These are phyloP conservation scores for Vicia sativa DNA, from an alignment of 306 rosid species.

Conservation along the genomic window DNA sequence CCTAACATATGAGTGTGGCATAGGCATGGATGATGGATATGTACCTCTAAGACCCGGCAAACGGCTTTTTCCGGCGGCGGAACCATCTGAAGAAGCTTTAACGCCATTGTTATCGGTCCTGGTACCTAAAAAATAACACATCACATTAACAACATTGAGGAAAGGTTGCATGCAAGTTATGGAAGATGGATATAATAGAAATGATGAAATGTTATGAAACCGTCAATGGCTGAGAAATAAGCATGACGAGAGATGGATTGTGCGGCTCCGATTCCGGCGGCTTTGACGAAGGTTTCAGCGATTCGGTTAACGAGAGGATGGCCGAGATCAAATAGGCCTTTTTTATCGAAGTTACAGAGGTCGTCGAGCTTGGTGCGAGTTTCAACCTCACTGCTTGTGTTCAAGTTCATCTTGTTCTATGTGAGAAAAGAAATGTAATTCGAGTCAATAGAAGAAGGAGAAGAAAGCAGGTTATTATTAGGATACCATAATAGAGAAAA, in stretches of 20 bases:
- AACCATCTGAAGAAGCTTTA: slow-evolving; percentile 45
- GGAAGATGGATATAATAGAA: too few relatives aligned
- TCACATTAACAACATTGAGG: too few relatives aligned
- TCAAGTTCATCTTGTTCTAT: slow-evolving; percentile 36
- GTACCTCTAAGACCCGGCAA: slow-evolving; percentile 73
- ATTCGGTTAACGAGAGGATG: slow-evolving; percentile 95
- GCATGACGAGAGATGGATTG: slow-evolving; percentile 84
- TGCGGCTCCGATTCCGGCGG: slow-evolving; percentile 87
- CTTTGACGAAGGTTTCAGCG: slow-evolving; percentile 78
- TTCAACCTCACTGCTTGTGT: slow-evolving; percentile 49
- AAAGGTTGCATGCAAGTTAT: not conserved
- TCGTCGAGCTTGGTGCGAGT: slow-evolving; percentile 58
- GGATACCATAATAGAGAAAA: not conserved
- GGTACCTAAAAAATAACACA: too few relatives aligned
- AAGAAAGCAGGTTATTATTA: not conserved
- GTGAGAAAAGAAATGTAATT: too few relatives aligned
- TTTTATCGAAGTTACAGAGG: slow-evolving; percentile 54
- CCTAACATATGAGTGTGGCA: not conserved
- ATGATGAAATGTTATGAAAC: slow-evolving; percentile 9
- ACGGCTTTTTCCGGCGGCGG: slow-evolving; percentile 45
- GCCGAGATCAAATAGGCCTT: slow-evolving; percentile 71
- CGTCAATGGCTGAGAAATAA: slow-evolving; percentile 70
- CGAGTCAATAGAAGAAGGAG: too few relatives aligned
- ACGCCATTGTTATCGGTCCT: slow-evolving; percentile 35
- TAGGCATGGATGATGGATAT: not conserved